Percentiles rank a stretch among this genome's conserved stretches.
Evolutionary conservation across 495 filamentous ascomycete species (phyloP).

Genomic region (Penicillium paxilli): DNA sequence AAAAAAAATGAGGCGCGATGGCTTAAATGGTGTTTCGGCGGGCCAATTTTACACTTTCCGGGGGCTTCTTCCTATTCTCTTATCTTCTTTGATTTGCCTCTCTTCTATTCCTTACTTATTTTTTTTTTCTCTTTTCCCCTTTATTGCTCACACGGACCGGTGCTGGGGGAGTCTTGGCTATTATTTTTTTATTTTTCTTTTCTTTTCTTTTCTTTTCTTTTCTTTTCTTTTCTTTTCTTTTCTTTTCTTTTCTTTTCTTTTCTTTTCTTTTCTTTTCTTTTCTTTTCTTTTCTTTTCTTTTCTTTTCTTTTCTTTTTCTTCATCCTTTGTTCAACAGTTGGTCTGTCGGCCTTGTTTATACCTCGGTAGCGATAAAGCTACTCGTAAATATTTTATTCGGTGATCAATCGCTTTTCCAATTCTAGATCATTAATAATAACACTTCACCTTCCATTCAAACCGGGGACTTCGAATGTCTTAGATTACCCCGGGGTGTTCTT

Average conservation of each 20-base stretch:
- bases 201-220: background rate
- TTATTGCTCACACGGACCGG: slow-evolving; percentile 34
- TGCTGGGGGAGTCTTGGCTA: slow-evolving; percentile 23
- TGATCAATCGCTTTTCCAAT: background rate
- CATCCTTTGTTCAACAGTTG: too few relatives aligned
- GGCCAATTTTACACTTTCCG: slow-evolving; percentile 9
- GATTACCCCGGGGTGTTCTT: too few relatives aligned
- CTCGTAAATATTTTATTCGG: slow-evolving; percentile 24
- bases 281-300: background rate
- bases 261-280: background rate
- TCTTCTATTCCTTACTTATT: background rate
- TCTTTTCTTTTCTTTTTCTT: background rate
- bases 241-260: background rate
- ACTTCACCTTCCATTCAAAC: too few relatives aligned
- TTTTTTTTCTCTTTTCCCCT: slow-evolving; percentile 14
- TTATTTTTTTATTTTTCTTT: background rate
- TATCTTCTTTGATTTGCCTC: too few relatives aligned
- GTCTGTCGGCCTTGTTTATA: slow-evolving; percentile 23
- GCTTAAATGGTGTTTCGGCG: slow-evolving; percentile 36
- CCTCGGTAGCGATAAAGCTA: slow-evolving; percentile 14
- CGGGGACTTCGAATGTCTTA: too few relatives aligned
- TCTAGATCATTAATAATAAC: background rate
- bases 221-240: background rate
- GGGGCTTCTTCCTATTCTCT: background rate
- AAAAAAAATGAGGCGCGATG: slow-evolving; percentile 26